Percentiles rank a stretch among this genome's conserved stretches.
Evolutionary conservation across 2,329 filamentous ascomycete species (phyloP).

Genomic region (Emmonsiellopsis sp.): DNA sequence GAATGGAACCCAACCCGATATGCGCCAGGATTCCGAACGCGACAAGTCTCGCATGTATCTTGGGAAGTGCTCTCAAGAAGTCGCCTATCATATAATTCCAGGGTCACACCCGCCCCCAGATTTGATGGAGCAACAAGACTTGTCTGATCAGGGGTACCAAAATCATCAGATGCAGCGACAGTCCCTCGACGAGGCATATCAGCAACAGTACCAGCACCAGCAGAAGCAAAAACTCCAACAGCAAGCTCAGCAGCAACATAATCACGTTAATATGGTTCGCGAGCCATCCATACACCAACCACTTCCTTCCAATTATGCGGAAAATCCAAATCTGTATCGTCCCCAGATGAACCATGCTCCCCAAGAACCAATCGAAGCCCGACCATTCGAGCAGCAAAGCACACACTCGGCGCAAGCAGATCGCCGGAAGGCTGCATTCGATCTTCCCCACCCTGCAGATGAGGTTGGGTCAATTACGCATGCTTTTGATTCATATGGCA

Average conservation of each 20-base stretch:
- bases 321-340: conserved; percentile 31
- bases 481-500: conserved; percentile 49
- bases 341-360: conserved; percentile 32
- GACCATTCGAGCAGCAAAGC: conserved; percentile 34
- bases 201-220: conserved; percentile 47
- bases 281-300: conserved; percentile 52
- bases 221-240: conserved; percentile 31
- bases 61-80: conserved; percentile 58
- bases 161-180: conserved; percentile 43
- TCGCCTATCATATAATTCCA: conserved; percentile 60
- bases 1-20: conserved; percentile 38
- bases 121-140: conserved; percentile 31
- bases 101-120: conserved; percentile 52
- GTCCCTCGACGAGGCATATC: conserved; percentile 52
- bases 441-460: conserved; percentile 34
- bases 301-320: conserved; percentile 40
- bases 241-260: conserved; percentile 40
- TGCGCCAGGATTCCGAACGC: conserved; percentile 49
- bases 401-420: conserved; percentile 46
- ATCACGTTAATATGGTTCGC: conserved; percentile 40
- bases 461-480: conserved; percentile 51
- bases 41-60: conserved; percentile 57
- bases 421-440: conserved; percentile 34
- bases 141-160: conserved; percentile 36
- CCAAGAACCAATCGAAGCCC: conserved; percentile 34